These are phyloP conservation scores for Blumeriella jaapii DNA, from an alignment of 2,329 filamentous ascomycete species.

Conservation along the genomic window DNA sequence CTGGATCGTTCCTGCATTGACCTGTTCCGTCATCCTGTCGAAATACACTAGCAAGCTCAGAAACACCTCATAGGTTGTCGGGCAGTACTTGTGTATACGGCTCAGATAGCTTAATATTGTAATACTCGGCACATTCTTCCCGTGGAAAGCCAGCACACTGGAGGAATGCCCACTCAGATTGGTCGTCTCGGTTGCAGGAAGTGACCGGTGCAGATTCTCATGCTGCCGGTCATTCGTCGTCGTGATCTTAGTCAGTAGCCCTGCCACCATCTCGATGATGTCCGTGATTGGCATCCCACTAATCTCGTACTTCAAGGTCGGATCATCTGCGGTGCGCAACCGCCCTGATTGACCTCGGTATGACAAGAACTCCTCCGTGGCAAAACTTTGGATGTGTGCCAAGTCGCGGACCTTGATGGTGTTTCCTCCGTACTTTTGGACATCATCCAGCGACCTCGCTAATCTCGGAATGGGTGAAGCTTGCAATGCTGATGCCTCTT, in stretches of 20 bases:
- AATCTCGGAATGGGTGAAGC: slow-evolving; percentile 18
- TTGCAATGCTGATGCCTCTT: slow-evolving; percentile 4
- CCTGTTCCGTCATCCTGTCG: slow-evolving; percentile 94
- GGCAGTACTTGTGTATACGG: slow-evolving; percentile 97
- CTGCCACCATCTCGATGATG: slow-evolving; percentile 98
- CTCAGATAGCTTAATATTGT: slow-evolving; percentile 93
- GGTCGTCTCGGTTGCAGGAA: slow-evolving; percentile 44
- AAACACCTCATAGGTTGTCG: slow-evolving; percentile 97
- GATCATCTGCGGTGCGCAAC: slow-evolving; percentile 40
- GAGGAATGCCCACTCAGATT: slow-evolving; percentile 52
- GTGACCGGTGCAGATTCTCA: slow-evolving; percentile 71
- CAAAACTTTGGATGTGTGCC: slow-evolving; percentile 82
- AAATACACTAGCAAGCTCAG: slow-evolving; percentile 93
- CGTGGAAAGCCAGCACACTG: slow-evolving; percentile 86
- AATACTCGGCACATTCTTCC: slow-evolving; percentile 95
- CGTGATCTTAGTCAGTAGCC: slow-evolving; percentile 91
- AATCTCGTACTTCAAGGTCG: slow-evolving; percentile 66
- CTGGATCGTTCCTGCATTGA: slow-evolving; percentile 70
- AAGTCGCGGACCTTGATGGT: slow-evolving; percentile 78
- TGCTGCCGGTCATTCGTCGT: slow-evolving; percentile 93
- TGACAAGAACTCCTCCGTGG: slow-evolving; percentile 60
- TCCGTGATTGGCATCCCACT: slow-evolving; percentile 95
- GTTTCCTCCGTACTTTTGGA: slow-evolving; percentile 27
- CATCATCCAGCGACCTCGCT: slow-evolving; percentile 27
- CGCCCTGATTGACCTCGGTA: slow-evolving; percentile 39